Conservation (phyloP, 192 early-diverging fungal species). For the Coemansia aciculifera region DNA sequence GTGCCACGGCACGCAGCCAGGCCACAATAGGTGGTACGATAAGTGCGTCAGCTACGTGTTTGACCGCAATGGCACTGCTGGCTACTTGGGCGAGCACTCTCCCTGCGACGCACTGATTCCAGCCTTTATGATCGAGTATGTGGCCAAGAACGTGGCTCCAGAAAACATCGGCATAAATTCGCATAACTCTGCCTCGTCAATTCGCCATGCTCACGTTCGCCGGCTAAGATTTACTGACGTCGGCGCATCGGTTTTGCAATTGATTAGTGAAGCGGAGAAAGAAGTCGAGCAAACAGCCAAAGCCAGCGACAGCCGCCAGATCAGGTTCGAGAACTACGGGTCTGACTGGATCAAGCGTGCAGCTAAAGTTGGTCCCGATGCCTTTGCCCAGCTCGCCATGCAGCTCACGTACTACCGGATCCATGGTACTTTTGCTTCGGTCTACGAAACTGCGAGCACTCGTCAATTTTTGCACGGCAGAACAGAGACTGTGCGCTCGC, state of each 20-base stretch:
- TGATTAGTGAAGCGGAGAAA: constrained; percentile 57
- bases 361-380: constrained; percentile 72
- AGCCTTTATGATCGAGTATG: constrained; percentile 60
- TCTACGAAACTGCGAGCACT: constrained; percentile 86
- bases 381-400: constrained; percentile 82
- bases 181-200: constrained; percentile 32
- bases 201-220: constrained; percentile 61
- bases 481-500: constrained; percentile 83
- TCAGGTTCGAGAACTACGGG: constrained; percentile 73
- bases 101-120: constrained; percentile 83
- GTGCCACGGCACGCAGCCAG: constrained; percentile 47
- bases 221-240: constrained; percentile 31
- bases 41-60: constrained; percentile 71
- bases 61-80: constrained; percentile 71
- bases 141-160: constrained; percentile 31
- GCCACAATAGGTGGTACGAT: constrained; percentile 91
- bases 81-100: constrained; percentile 74
- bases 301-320: constrained; percentile 63
- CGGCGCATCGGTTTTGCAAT: constrained; percentile 26
- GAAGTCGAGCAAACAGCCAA: constrained; percentile 56
- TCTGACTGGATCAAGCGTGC: constrained; percentile 72
- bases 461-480: constrained; percentile 79
- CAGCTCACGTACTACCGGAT: constrained; percentile 83
- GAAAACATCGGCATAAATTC: constrained; percentile 28
- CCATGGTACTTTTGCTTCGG: constrained; percentile 62